Evolutionary conservation across 495 filamentous ascomycete genomes (phyloP).

Genomic region (Neurospora pannonica): DNA sequence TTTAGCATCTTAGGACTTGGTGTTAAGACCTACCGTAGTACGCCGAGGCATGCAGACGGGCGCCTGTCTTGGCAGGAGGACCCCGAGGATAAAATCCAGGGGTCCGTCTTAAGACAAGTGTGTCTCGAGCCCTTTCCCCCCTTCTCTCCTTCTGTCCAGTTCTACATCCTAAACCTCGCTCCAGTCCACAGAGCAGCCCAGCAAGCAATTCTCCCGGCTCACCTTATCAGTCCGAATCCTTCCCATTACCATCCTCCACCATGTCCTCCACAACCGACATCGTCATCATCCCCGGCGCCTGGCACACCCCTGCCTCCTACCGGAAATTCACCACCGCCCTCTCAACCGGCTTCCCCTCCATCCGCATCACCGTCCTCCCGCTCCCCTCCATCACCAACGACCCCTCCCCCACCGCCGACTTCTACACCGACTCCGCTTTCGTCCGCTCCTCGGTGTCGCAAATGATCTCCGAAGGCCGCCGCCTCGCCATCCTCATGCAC

Average conservation of each 20-base stretch:
- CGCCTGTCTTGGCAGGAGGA: background rate
- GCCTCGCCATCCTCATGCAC: constrained; percentile 24
- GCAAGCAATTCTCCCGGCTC: background rate
- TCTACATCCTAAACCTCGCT: background rate
- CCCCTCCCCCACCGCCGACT: background rate
- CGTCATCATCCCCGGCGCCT: constrained; percentile 21
- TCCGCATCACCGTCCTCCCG: background rate
- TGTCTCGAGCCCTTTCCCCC: background rate
- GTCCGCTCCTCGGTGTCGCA: background rate
- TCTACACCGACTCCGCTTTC: background rate
- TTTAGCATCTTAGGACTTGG: background rate
- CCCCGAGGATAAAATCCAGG: background rate
- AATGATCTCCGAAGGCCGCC: background rate
- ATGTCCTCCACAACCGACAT: background rate
- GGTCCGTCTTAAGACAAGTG: background rate
- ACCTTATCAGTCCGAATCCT: background rate
- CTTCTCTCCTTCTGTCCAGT: background rate
- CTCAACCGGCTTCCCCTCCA: background rate
- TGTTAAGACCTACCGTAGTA: background rate
- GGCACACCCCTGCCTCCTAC: constrained; percentile 23
- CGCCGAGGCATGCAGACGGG: background rate
- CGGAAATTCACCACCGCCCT: constrained; percentile 21
- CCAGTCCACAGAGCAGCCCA: background rate
- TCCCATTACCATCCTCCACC: background rate
- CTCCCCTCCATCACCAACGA: background rate